phyloP scores from a whole-genome alignment of 2,329 filamentous ascomycete species.

The Berkeleyomyces basicola region DNA sequence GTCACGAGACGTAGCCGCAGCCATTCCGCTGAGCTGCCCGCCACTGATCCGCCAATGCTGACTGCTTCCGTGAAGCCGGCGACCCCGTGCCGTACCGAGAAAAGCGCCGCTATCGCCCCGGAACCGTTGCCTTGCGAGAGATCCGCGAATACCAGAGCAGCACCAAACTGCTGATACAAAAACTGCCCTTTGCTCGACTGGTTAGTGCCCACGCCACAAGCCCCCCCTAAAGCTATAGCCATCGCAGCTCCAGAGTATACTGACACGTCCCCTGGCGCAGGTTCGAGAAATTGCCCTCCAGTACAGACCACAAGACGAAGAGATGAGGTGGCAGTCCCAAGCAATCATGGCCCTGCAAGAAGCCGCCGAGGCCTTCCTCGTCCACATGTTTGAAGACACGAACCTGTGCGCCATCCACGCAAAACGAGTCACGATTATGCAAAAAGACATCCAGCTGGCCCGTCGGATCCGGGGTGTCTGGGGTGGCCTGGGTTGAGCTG shows the following conservation, averaged over 20 bases:
- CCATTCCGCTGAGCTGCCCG: neutral
- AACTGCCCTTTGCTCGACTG: constrained; percentile 64
- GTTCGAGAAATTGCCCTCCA: constrained; percentile 57
- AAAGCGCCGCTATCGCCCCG: constrained; percentile 53
- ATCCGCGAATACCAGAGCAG: constrained; percentile 81
- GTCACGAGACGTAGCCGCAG: neutral
- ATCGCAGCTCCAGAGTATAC: neutral
- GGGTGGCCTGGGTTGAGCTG: constrained; percentile 45
- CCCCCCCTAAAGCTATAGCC: neutral
- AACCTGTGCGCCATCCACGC: constrained; percentile 95
- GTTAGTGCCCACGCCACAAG: constrained; percentile 26
- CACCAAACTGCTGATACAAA: constrained; percentile 70
- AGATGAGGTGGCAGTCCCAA: constrained; percentile 89
- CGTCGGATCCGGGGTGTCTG: constrained; percentile 62
- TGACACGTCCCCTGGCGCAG: constrained; percentile 20
- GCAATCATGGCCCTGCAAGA: constrained; percentile 88
- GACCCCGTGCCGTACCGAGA: constrained; percentile 50
- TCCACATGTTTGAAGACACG: constrained; percentile 91
- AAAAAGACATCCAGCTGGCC: constrained; percentile 93
- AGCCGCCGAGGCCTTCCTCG: constrained; percentile 87
- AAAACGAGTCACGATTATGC: constrained; percentile 92
- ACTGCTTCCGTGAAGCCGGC: constrained; percentile 37
- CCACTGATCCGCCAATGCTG: neutral
- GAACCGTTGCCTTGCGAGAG: constrained; percentile 77
- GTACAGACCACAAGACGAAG: constrained; percentile 44